Evolutionary conservation across 768 basidiomycete species (phyloP).

Genomic region (Termitomyces sp.): DNA sequence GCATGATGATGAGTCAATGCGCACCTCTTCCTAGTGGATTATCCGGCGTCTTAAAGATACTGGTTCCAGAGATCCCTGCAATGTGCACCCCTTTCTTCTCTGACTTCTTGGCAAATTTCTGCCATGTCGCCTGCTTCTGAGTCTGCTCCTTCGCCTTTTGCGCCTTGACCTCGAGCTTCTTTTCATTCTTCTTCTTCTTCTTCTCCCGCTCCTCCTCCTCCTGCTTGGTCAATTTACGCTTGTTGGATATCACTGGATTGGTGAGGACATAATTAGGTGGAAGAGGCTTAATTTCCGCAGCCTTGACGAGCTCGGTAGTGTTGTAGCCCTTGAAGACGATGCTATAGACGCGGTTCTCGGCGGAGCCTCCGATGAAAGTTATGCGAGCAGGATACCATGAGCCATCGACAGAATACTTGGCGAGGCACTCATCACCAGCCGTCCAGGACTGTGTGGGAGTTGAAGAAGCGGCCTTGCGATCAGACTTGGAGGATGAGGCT

Average conservation of each 20-base stretch:
- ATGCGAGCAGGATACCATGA: conserved; percentile 88
- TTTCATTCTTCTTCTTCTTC: conserved; percentile 96
- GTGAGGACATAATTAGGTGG: conserved; percentile 50
- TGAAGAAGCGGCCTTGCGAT: conserved; percentile 50
- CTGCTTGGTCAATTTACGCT: conserved; percentile 73
- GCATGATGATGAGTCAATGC: conserved; percentile 21
- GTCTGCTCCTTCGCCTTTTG: conserved; percentile 87
- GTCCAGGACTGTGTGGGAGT: conserved; percentile 57
- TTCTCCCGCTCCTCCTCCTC: conserved; percentile 85
- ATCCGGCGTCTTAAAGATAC: conserved; percentile 93
- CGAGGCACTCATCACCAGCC: conserved; percentile 82
- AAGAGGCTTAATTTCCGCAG: conserved; percentile 63
- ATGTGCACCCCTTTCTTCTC: conserved; percentile 92
- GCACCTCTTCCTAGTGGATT: conserved; percentile 83
- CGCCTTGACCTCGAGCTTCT: conserved; percentile 79
- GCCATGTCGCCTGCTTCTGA: conserved; percentile 83
- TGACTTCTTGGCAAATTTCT: conserved; percentile 92
- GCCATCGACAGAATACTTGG: conserved; percentile 82
- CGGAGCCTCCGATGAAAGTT: conserved; percentile 75
- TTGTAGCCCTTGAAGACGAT: conserved; percentile 92
- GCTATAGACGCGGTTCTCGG: conserved; percentile 80
- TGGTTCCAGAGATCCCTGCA: conserved; percentile 82
- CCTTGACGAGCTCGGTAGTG: conserved; percentile 80
- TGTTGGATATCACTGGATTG: conserved; percentile 43
- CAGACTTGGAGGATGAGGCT: conserved; percentile 56